Evolutionary conservation across 768 basidiomycete species (phyloP), one percentile per base, ranked within the genome.

Genomic region (Collybiopsis confluens): DNA sequence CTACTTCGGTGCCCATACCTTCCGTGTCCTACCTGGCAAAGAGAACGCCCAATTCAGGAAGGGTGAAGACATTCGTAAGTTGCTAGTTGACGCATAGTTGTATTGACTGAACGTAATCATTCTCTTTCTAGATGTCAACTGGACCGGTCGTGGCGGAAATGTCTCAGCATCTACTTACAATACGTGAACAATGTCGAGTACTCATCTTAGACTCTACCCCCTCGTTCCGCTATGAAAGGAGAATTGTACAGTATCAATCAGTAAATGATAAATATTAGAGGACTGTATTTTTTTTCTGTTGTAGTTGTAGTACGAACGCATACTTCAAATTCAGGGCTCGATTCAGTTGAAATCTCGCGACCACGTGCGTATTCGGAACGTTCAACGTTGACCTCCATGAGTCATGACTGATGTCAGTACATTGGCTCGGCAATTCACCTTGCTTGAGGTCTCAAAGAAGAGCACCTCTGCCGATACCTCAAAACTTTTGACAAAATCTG

Each of bases 1-100:
- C 68, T 99, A 95, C 83, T 99, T 99, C 70, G 96, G 97, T 72
- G 92, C 95, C 41, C 96, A 98, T 78, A 98, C 96, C 52, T 98
- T 97, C 92, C 82, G 85, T 51, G 93, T 98, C 55, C 76, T 92
- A 35, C 87, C 93, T 52, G 93, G 95, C 51, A 89, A 90, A 74
- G 94, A 93, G 73, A 96, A 91, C 70, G 78, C 78, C 46, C 85
- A 74, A 65, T 85, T 96, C 73, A 82, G 84, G 73, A 64, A 81
- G 55, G 88, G 83, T 67, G 74, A 90, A 72, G 91, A 96, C 68
- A 93, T 98, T 69, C 91, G 90, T 92, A 68, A 64, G 91, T 83
- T 20, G 38, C 28, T 33, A n/a, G n/a, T 28, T 45, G 11, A 42
- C 44, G 16, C 35, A 26, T 47, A 26, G 10, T 43, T 21, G 24